phyloP scores from a whole-genome alignment of 2,329 filamentous ascomycete species.

The Exophiala sideris region DNA sequence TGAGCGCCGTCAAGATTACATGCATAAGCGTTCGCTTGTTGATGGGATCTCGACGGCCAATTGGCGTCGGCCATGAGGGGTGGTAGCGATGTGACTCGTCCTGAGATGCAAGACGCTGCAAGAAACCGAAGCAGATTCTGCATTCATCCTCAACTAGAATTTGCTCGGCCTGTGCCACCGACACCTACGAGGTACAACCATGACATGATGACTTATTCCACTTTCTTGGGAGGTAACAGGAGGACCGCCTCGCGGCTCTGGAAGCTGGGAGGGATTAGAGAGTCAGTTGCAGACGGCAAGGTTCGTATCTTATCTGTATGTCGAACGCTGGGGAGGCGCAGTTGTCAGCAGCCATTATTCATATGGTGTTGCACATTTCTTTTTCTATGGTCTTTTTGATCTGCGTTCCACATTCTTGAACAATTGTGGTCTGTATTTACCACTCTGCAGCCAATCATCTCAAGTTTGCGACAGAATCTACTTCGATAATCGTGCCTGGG shows the following conservation, averaged over 20 bases:
- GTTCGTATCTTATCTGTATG: neutral
- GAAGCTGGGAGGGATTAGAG: neutral
- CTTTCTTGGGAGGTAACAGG: neutral
- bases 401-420: too few species aligned
- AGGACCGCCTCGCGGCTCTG: neutral
- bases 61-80: neutral
- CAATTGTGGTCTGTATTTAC: too few species aligned
- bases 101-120: conserved; percentile 2
- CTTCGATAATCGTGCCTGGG: too few species aligned
- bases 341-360: neutral
- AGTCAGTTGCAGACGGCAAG: neutral
- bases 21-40: conserved; percentile 22
- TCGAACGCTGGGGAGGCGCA: neutral
- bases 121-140: neutral
- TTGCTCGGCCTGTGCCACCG: conserved; percentile 4
- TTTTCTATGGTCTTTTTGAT: neutral
- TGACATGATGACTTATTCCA: neutral
- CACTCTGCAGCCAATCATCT: too few species aligned
- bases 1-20: conserved; percentile 22
- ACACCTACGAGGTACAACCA: neutral
- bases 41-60: conserved; percentile 5
- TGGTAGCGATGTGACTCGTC: conserved; percentile 10
- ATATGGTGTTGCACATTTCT: neutral
- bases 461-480: too few species aligned
- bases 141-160: neutral